Conservation (phyloP, 768 basidiomycete genomes). For the Macrocybe gigantea region DNA sequence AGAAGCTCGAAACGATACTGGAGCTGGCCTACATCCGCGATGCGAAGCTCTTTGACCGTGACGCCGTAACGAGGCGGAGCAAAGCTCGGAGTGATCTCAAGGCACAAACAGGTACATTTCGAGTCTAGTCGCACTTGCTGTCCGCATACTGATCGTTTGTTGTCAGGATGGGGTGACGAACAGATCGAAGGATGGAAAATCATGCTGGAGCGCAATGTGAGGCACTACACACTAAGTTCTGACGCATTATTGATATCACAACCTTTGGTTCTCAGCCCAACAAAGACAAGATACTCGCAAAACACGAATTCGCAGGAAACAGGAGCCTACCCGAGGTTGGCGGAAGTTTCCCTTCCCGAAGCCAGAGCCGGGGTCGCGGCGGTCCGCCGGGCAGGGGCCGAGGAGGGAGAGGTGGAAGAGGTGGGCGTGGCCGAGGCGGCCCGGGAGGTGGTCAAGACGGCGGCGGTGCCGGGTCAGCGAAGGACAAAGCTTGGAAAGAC, state of each 20-base stretch:
- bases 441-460: slow-evolving; percentile 31
- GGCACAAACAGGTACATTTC: slow-evolving; percentile 50
- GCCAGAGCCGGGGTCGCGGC: slow-evolving; percentile 13
- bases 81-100: slow-evolving; percentile 63
- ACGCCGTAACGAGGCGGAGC: slow-evolving; percentile 64
- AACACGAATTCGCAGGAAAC: slow-evolving; percentile 76
- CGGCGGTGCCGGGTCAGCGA: slow-evolving; percentile 29
- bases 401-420: slow-evolving; percentile 32
- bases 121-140: neutral
- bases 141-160: slow-evolving; percentile 12
- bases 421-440: slow-evolving; percentile 34
- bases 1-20: slow-evolving; percentile 54
- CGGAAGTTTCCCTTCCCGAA: neutral
- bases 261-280: slow-evolving; percentile 40
- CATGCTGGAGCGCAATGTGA: slow-evolving; percentile 85
- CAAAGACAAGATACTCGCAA: slow-evolving; percentile 68
- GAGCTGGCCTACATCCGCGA: slow-evolving; percentile 76
- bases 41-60: slow-evolving; percentile 71
- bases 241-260: neutral
- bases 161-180: slow-evolving; percentile 62
- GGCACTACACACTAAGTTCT: slow-evolving; percentile 18
- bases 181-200: slow-evolving; percentile 92
- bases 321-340: slow-evolving; percentile 12
- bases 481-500: slow-evolving; percentile 68
- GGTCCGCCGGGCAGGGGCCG: slow-evolving; percentile 19